Evolutionary conservation across 2,329 filamentous ascomycete genomes (phyloP), one percentile per base, ranked within the genome.

Genomic region (Epichloe coenophiala): DNA sequence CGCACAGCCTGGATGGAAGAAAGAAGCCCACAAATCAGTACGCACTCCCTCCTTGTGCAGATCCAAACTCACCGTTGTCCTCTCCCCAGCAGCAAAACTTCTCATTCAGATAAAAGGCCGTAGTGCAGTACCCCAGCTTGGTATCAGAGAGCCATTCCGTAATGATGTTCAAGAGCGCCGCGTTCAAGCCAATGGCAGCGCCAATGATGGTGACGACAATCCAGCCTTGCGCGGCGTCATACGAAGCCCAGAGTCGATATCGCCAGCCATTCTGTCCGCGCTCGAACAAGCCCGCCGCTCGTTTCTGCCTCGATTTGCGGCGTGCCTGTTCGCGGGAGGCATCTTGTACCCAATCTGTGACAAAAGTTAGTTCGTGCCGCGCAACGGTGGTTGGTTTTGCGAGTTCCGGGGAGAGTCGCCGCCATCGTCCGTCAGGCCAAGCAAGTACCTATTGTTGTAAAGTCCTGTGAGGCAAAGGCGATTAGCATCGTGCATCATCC

Each of bases 41-140:
- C 4, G 41, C 5, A 15, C 7, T 11, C 6, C 17, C 17, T 17
- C 17, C 17, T 17, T 17, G 17, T 33, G 11, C 11, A 19, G 17
- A 11, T 5, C 15, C 2, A 15, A 17, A n/a, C 69, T 43, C 68
- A 83, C 83, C 90, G 62, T 80, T 84, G 60, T 96, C 89, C 51
- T 93, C 86, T 38, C 93, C 93, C 89, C 90, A 98, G 65, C 93
- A 98, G 69, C 93, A 98, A 66, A 98, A 98, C 65, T 80, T 85
- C 74, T 97, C 88, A 67, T 98, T 98, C 52, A 98, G 76, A 64
- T 98, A 98, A 67, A 97, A 98, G 3, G 83, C 91, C 8, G 90
- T 96, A 12, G 83, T 86, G 73, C 93, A 98, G 68, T 96, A 84
- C n/a, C 93, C 93, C 62, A 91, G 74, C 72, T 97, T 98, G 64